These are phyloP conservation scores for Tricholoma bakamatsutake DNA, from an alignment of 768 basidiomycete genomes.

Conservation along the genomic window DNA sequence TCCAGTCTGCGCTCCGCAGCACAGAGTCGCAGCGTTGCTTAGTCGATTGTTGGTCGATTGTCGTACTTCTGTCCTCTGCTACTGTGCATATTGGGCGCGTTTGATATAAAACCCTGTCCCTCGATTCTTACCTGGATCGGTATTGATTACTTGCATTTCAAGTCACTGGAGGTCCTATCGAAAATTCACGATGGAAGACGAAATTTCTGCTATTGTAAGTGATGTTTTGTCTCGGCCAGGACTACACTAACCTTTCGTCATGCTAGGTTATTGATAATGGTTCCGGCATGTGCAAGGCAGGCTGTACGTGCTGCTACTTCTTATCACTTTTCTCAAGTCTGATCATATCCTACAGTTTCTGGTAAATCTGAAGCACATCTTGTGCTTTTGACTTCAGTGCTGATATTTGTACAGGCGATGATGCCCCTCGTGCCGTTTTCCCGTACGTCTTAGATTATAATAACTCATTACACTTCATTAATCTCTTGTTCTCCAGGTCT, in stretches of 20 bases:
- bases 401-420: slow-evolving; percentile 55
- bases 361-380: slow-evolving; percentile 32
- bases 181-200: slow-evolving; percentile 40
- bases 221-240: not conserved
- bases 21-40: slow-evolving; percentile 5
- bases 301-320: slow-evolving; percentile 55
- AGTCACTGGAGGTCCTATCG: slow-evolving; percentile 19
- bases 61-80: slow-evolving; percentile 2
- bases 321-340: slow-evolving; percentile 15
- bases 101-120: slow-evolving; percentile 8
- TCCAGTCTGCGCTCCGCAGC: slow-evolving; percentile 12
- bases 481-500: slow-evolving; percentile 41
- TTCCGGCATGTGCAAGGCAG: slow-evolving; percentile 99
- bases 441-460: slow-evolving; percentile 56
- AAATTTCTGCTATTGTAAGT: slow-evolving; percentile 42
- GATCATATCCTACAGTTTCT: slow-evolving; percentile 42
- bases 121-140: not conserved
- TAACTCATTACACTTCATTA: not conserved
- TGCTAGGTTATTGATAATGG: slow-evolving; percentile 83
- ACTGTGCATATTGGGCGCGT: not conserved
- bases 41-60: slow-evolving; percentile 5
- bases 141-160: slow-evolving; percentile 5
- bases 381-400: not conserved
- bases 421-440: slow-evolving; percentile 90
- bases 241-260: slow-evolving; percentile 1